A percentile compares a stretch with the other conserved stretches of the same genome.
Evolutionary conservation across 1,139 yeast genomes (phyloP).

Genomic region (Taiozyma sp.): DNA sequence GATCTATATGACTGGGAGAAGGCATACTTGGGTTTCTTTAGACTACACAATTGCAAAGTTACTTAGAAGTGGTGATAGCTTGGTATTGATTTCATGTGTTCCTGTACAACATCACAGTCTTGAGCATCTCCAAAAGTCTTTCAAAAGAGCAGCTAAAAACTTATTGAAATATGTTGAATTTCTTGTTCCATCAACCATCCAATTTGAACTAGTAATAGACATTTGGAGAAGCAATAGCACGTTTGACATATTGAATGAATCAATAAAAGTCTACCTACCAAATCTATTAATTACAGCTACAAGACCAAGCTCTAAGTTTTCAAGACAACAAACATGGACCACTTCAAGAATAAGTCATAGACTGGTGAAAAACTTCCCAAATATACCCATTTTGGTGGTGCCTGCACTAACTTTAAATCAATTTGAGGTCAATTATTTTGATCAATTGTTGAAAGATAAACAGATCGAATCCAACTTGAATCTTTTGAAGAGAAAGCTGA

Average conservation of each 20-base stretch:
- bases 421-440: conserved; percentile 40
- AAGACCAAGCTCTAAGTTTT: conserved; percentile 43
- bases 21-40: conserved; percentile 76
- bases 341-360: conserved; percentile 61
- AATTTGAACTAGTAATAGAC: conserved; percentile 41
- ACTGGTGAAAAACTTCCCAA: conserved; percentile 50
- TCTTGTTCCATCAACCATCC: conserved; percentile 37
- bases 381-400: conserved; percentile 65
- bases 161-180: conserved; percentile 44
- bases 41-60: conserved; percentile 59
- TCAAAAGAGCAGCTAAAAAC: conserved; percentile 29
- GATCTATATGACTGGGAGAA: conserved; percentile 64
- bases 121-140: conserved; percentile 5
- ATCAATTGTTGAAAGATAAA: conserved; percentile 3
- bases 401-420: conserved; percentile 60
- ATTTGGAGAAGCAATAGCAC: conserved; percentile 12
- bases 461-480: conserved; percentile 3
- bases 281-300: conserved; percentile 59
- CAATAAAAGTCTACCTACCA: conserved; percentile 61
- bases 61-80: conserved; percentile 57
- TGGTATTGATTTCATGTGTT: conserved; percentile 48
- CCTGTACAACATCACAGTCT: conserved; percentile 18
- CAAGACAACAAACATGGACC: conserved; percentile 57
- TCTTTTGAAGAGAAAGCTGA: conserved; percentile 4
- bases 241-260: conserved; percentile 45